These are phyloP conservation scores for Mallotus repandus DNA, from an alignment of 441 rosid genomes.

Conservation along the genomic window DNA sequence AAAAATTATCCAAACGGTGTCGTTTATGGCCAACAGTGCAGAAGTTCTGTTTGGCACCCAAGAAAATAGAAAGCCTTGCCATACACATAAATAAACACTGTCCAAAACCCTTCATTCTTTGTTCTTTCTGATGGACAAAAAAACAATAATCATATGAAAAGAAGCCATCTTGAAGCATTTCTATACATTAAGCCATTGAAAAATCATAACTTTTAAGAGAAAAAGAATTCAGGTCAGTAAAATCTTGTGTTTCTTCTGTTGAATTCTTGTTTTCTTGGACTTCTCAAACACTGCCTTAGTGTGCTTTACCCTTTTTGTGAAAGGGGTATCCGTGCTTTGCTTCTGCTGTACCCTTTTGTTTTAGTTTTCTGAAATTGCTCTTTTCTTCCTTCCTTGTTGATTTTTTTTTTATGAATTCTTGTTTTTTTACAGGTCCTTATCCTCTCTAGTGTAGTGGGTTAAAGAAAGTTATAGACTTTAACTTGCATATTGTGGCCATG, in stretches of 20 bases:
- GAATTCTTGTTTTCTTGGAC: too few relatives aligned
- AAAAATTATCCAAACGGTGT: not conserved
- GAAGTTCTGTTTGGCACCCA: slow-evolving; percentile 4
- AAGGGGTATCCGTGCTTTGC: not conserved
- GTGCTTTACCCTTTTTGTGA: too few relatives aligned
- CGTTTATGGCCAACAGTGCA: not conserved
- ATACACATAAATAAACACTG: too few relatives aligned
- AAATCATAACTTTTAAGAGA: too few relatives aligned
- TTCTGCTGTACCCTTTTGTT: not conserved
- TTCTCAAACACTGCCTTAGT: too few relatives aligned
- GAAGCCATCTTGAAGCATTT: too few relatives aligned
- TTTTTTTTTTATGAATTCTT: not conserved
- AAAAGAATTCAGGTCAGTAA: too few relatives aligned
- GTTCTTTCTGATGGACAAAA: too few relatives aligned
- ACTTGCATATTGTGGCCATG: slow-evolving; percentile 23
- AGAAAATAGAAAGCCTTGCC: not conserved
- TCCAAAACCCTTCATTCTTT: too few relatives aligned
- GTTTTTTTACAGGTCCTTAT: not conserved
- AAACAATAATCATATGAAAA: too few relatives aligned
- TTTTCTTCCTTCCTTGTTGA: not conserved
- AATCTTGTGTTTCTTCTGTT: too few relatives aligned
- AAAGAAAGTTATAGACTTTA: not conserved
- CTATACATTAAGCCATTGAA: too few relatives aligned
- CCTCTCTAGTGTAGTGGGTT: not conserved
- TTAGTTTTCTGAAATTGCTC: not conserved